These are phyloP conservation scores for Senna tora DNA, from an alignment of 306 rosid species.

Conservation along the genomic window DNA sequence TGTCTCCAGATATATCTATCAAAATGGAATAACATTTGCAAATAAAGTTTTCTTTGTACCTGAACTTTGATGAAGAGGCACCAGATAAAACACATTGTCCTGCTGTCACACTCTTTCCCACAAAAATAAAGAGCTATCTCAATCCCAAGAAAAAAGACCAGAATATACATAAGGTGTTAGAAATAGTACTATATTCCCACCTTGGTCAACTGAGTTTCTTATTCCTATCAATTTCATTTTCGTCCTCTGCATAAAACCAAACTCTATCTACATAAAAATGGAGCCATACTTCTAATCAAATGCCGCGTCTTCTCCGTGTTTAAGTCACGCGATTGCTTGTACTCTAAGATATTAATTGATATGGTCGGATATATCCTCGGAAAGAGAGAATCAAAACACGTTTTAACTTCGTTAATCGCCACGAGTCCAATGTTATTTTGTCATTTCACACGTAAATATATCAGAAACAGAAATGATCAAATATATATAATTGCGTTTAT, in stretches of 20 bases:
- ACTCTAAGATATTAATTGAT: slow-evolving; percentile 13
- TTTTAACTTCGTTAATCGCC: slow-evolving; percentile 8
- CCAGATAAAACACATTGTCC: neutral
- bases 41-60: slow-evolving; percentile 30
- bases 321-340: neutral
- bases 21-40: slow-evolving; percentile 39
- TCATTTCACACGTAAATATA: neutral
- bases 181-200: slow-evolving; percentile 18
- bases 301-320: too few relatives aligned
- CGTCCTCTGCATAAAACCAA: neutral
- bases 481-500: neutral
- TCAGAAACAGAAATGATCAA: neutral
- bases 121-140: neutral
- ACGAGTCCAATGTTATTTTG: too few relatives aligned
- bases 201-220: slow-evolving; percentile 9
- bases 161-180: neutral
- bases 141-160: neutral
- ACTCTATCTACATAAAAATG: slow-evolving; percentile 11
- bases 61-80: slow-evolving; percentile 27
- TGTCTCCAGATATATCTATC: slow-evolving; percentile 42
- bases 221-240: neutral
- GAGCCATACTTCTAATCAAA: slow-evolving; percentile 1
- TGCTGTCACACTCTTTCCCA: neutral
- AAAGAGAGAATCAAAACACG: neutral
- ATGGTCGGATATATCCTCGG: neutral